Conservation (phyloP, 257 asterid genomes). For the Perilla frutescens region DNA sequence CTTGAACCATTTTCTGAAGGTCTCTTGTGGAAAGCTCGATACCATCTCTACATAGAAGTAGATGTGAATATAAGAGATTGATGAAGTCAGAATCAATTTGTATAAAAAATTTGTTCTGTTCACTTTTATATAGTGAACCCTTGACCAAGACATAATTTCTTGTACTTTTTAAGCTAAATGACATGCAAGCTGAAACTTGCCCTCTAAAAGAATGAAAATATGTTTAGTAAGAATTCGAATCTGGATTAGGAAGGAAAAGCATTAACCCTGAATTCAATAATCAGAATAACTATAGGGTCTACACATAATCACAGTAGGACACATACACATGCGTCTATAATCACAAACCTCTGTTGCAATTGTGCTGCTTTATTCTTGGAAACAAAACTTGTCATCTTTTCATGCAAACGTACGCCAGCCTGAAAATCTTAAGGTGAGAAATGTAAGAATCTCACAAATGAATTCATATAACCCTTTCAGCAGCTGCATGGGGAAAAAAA, state of each 20-base stretch:
- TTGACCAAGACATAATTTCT: not conserved
- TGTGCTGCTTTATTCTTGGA: slow-evolving; percentile 92
- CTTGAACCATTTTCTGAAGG: slow-evolving; percentile 93
- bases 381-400: slow-evolving; percentile 77
- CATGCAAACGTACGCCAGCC: slow-evolving; percentile 81
- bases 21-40: slow-evolving; percentile 86
- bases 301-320: slow-evolving; percentile 11
- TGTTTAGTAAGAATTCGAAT: not conserved
- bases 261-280: not conserved
- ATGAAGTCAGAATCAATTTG: slow-evolving; percentile 12
- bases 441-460: slow-evolving; percentile 3
- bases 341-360: slow-evolving; percentile 77
- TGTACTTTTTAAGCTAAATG: not conserved
- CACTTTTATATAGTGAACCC: slow-evolving; percentile 9
- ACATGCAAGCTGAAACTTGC: not conserved
- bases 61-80: slow-evolving; percentile 32
- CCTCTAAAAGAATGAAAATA: not conserved
- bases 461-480: not conserved
- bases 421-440: slow-evolving; percentile 49
- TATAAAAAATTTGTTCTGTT: not conserved
- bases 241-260: not conserved
- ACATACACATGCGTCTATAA: slow-evolving; percentile 10
- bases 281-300: not conserved
- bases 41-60: slow-evolving; percentile 68
- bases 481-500: slow-evolving; percentile 4